Evolutionary conservation across 495 filamentous ascomycete genomes (phyloP).

Genomic region (Pyrenopolyporus hunteri): DNA sequence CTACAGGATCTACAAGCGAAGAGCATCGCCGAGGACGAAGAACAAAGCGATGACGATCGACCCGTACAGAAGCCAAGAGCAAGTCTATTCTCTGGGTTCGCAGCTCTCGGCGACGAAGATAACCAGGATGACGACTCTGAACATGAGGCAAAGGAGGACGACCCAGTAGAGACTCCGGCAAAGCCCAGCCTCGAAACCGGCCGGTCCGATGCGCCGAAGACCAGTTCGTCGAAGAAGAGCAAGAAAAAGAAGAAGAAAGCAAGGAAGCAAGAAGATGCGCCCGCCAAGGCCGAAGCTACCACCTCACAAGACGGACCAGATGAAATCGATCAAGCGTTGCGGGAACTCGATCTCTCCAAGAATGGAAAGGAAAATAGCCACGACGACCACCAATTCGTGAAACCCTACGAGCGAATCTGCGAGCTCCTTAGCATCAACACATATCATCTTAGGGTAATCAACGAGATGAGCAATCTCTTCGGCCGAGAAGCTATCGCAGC

Average conservation of each 20-base stretch:
- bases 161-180: slow-evolving; percentile 28
- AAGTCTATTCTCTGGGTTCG: slow-evolving; percentile 57
- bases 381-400: slow-evolving; percentile 11
- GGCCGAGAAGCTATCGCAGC: slow-evolving; percentile 77
- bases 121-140: slow-evolving; percentile 50
- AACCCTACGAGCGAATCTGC: slow-evolving; percentile 49
- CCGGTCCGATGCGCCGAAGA: slow-evolving; percentile 49
- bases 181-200: slow-evolving; percentile 47
- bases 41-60: slow-evolving; percentile 52
- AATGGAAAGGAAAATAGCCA: slow-evolving; percentile 10
- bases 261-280: slow-evolving; percentile 41
- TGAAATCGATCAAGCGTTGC: slow-evolving; percentile 83
- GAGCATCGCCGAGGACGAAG: slow-evolving; percentile 42
- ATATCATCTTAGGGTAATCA: slow-evolving; percentile 79
- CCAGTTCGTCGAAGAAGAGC: slow-evolving; percentile 63
- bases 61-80: slow-evolving; percentile 48
- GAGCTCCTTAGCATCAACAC: slow-evolving; percentile 77
- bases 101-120: slow-evolving; percentile 51
- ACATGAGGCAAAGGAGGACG: slow-evolving; percentile 57
- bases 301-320: slow-evolving; percentile 59
- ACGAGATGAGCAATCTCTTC: slow-evolving; percentile 95
- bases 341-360: slow-evolving; percentile 60
- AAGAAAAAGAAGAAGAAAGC: slow-evolving; percentile 67
- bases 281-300: slow-evolving; percentile 18
- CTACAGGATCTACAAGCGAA: slow-evolving; percentile 45